A percentile compares a stretch with the other conserved stretches of the same genome.
Conservation (phyloP, 1,139 yeast species). For the Protomyces inundatus region DNA sequence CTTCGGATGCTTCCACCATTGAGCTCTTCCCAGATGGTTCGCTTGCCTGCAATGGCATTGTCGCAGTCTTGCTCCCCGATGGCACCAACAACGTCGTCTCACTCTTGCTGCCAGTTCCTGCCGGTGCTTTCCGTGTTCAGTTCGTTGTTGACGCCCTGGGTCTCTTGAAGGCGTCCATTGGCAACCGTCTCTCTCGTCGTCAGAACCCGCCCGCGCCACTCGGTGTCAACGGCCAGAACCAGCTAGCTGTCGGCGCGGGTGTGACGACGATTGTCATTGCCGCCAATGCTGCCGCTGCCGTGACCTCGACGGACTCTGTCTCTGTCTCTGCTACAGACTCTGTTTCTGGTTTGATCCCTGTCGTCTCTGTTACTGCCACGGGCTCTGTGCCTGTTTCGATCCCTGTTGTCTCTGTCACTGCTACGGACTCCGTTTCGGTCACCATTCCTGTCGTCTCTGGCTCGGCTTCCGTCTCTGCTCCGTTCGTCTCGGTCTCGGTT, state of each 20-base stretch:
- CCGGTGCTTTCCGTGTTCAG: not conserved
- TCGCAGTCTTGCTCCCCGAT: not conserved
- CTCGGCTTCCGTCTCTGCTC: not conserved
- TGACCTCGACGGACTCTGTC: not conserved
- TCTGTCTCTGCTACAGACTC: not conserved
- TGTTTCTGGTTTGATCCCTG: not conserved
- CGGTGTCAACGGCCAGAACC: not conserved
- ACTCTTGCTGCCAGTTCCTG: not conserved
- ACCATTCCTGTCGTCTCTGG: not conserved
- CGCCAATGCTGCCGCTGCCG: not conserved
- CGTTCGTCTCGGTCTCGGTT: not conserved
- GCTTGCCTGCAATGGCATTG: not conserved
- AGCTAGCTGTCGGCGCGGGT: not conserved
- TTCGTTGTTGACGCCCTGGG: not conserved
- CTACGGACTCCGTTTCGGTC: not conserved
- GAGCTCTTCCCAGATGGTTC: not conserved
- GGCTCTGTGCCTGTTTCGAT: not conserved
- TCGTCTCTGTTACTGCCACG: too few species aligned
- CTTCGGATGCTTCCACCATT: not conserved
- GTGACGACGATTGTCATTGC: not conserved
- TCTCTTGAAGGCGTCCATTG: not conserved
- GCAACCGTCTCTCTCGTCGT: not conserved
- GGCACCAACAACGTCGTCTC: not conserved
- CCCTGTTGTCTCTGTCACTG: not conserved
- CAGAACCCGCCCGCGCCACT: not conserved